Percentiles rank a stretch among this genome's conserved stretches.
These are phyloP conservation scores for Scenedesmus sp. DNA, from an alignment of 163 green algal species.

Conservation along the genomic window DNA sequence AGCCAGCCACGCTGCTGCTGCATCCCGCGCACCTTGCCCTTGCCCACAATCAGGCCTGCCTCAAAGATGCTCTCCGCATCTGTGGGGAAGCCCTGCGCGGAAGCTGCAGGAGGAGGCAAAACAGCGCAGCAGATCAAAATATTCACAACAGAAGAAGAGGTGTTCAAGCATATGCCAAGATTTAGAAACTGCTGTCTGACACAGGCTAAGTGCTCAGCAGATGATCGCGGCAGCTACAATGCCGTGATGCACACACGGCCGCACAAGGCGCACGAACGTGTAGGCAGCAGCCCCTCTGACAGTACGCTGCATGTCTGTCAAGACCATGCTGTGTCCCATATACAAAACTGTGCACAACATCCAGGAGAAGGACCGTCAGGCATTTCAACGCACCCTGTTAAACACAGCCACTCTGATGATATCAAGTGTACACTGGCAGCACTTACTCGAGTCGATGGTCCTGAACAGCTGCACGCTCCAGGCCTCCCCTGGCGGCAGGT, in stretches of 20 bases:
- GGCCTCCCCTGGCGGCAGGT: neutral
- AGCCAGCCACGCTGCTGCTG: neutral
- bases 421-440: neutral
- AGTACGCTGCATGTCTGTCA: too few species aligned
- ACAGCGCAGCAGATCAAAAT: neutral
- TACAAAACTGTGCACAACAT: too few species aligned
- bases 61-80: constrained; percentile 29
- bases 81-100: constrained; percentile 39
- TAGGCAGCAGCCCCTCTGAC: too few species aligned
- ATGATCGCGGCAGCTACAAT: too few species aligned
- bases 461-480: constrained; percentile 54
- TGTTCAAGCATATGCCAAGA: too few species aligned
- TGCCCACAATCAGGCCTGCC: constrained; percentile 22
- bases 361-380: too few species aligned
- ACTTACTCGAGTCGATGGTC: constrained; percentile 44
- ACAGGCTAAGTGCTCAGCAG: too few species aligned
- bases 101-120: constrained; percentile 19
- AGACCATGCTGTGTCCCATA: neutral
- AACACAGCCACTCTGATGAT: neutral
- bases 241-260: too few species aligned
- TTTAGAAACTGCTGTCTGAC: too few species aligned
- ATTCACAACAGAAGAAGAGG: neutral
- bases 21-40: constrained; percentile 38
- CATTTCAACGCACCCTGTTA: too few species aligned
- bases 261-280: too few species aligned